Evolutionary conservation across 83 land plant species (phyloP).

Genomic region (Isoetes engelmannii): DNA sequence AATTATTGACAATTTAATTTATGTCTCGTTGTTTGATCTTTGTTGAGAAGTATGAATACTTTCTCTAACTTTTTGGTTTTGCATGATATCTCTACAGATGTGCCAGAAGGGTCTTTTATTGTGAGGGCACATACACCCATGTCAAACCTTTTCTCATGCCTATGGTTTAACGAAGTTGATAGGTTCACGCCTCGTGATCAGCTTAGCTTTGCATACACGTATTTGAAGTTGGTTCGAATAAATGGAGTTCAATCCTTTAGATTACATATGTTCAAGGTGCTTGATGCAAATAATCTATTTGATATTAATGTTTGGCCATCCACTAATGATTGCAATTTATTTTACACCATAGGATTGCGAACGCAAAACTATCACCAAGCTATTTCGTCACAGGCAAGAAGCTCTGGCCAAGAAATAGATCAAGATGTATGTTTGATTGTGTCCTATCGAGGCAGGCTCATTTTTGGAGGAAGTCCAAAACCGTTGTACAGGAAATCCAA

Average conservation of each 20-base stretch:
- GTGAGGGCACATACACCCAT: slow-evolving; percentile 91
- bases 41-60: neutral
- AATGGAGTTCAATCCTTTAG: slow-evolving; percentile 56
- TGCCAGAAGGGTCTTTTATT: slow-evolving; percentile 94
- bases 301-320: neutral
- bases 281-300: neutral
- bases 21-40: neutral
- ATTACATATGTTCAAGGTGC: slow-evolving; percentile 88
- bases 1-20: neutral
- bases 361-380: neutral
- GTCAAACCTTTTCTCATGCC: slow-evolving; percentile 96
- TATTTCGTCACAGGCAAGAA: slow-evolving; percentile 12
- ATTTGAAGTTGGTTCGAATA: slow-evolving; percentile 63
- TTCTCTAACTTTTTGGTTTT: neutral
- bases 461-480: no score
- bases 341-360: slow-evolving; percentile 8
- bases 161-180: slow-evolving; percentile 94
- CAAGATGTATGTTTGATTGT: no score
- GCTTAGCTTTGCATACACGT: slow-evolving; percentile 93
- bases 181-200: slow-evolving; percentile 95
- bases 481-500: no score
- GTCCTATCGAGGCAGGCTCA: no score
- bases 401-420: neutral
- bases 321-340: neutral
- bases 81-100: slow-evolving; percentile 48